Conservation (phyloP, 768 basidiomycete genomes). For the Suillus spraguei region DNA sequence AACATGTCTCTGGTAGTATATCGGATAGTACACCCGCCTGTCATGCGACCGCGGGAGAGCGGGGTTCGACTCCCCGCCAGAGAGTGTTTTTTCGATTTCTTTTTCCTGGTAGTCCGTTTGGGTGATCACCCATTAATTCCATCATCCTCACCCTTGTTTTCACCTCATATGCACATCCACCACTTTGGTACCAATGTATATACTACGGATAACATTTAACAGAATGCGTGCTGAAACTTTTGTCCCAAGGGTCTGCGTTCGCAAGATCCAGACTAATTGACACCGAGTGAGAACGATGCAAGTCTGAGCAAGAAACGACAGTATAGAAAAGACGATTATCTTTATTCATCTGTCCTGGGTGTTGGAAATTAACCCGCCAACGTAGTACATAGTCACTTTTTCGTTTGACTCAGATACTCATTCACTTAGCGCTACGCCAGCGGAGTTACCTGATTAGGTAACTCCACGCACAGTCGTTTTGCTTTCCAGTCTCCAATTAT, state of each 20-base stretch:
- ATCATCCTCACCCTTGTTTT: background rate
- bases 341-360: too few species aligned
- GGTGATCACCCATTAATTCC: too few species aligned
- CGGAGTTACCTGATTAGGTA: too few species aligned
- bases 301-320: background rate
- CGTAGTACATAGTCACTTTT: too few species aligned
- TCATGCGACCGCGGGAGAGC: slow-evolving; percentile 32
- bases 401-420: too few species aligned
- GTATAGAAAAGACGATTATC: too few species aligned
- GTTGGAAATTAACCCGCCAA: too few species aligned
- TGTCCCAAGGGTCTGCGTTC: background rate
- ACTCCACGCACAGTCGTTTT: too few species aligned
- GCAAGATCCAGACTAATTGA: background rate
- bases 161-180: background rate
- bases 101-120: slow-evolving; percentile 39
- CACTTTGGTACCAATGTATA: background rate
- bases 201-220: background rate
- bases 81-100: slow-evolving; percentile 42
- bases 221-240: background rate
- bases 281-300: background rate
- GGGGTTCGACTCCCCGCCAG: slow-evolving; percentile 39
- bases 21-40: slow-evolving; percentile 44
- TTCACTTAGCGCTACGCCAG: too few species aligned
- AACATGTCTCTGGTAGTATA: slow-evolving; percentile 31
- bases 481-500: too few species aligned